Evolutionary conservation across 495 filamentous ascomycete species (phyloP), one percentile per base, ranked within the genome.

Genomic region (Penicillium ochrochloron): DNA sequence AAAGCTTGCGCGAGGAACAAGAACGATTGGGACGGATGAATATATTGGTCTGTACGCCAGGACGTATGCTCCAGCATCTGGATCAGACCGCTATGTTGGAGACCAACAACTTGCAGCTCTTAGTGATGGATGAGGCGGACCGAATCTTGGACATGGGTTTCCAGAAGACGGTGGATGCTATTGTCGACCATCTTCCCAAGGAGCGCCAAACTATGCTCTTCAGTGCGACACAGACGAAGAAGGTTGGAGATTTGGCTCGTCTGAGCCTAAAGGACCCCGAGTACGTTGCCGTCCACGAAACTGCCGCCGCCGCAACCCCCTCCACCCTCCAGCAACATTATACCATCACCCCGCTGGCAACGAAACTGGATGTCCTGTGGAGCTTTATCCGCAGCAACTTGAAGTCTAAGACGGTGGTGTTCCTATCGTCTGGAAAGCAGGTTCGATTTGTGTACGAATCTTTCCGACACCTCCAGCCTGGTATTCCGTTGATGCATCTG

Each of bases 141-240:
- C 86, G 95, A 34, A 97, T 98, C 67, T 85, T 99, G 83, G 95
- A 99, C 74, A 96, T 97, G 93, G 95, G 95, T 12, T 99, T 99
- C 74, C 91, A 97, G 74, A 82, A 84, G 15, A 90, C 92, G 0
- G 87, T 99, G 15, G 95, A 99, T 76, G 95, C 95, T 5, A 94
- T 99, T 44, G 77, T 99, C 35, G 92, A 95, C 57, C 94, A 97
- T 75, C 83, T 99, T 1, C 95, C 95, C 2, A 89, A 88, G 68
- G 80, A 87, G 42, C 84, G 96, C 60, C 95, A 99, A 78, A 98
- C 95, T 0, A 81, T 99, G 66, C 83, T 99, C 0, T 99, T 98
- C 81, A 94, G 90, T 74, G 95, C 95, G 2, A 99, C 95, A 1
- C 95, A 99, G 76, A 97, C 94, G 33, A 96, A 92, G 70, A 92